Conservation (phyloP, 345 rosid species). For the Murraya koenigii region DNA sequence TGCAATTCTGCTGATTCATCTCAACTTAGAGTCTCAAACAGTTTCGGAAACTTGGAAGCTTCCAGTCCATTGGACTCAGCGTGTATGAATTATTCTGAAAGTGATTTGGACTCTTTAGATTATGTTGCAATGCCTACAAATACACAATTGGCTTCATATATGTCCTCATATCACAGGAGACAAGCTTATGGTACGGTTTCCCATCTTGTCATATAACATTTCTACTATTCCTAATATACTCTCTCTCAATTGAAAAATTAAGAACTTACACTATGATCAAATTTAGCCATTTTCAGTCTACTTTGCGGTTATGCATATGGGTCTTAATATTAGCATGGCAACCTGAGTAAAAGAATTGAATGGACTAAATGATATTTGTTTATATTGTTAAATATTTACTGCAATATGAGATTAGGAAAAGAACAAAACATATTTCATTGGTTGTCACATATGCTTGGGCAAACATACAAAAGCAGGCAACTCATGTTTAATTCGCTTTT, state of each 20-base stretch:
- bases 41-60: slow-evolving; percentile 45
- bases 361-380: not conserved
- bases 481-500: not conserved
- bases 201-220: not conserved
- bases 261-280: not conserved
- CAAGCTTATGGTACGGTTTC: slow-evolving; percentile 78
- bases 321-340: not conserved
- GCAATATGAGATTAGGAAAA: not conserved
- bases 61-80: slow-evolving; percentile 30
- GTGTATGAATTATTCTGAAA: slow-evolving; percentile 52
- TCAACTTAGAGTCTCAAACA: slow-evolving; percentile 46
- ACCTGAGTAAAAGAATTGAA: not conserved
- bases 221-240: not conserved
- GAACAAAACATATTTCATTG: not conserved
- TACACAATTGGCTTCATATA: slow-evolving; percentile 54
- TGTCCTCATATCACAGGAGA: slow-evolving; percentile 72
- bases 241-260: not conserved
- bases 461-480: not conserved
- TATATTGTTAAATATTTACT: not conserved
- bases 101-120: slow-evolving; percentile 82
- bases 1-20: slow-evolving; percentile 49
- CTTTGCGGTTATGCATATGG: not conserved
- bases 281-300: not conserved
- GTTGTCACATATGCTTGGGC: not conserved
- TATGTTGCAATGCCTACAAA: slow-evolving; percentile 56